phyloP scores from a whole-genome alignment of 2,329 filamentous ascomycete genomes.

The Claviceps purpurea region DNA sequence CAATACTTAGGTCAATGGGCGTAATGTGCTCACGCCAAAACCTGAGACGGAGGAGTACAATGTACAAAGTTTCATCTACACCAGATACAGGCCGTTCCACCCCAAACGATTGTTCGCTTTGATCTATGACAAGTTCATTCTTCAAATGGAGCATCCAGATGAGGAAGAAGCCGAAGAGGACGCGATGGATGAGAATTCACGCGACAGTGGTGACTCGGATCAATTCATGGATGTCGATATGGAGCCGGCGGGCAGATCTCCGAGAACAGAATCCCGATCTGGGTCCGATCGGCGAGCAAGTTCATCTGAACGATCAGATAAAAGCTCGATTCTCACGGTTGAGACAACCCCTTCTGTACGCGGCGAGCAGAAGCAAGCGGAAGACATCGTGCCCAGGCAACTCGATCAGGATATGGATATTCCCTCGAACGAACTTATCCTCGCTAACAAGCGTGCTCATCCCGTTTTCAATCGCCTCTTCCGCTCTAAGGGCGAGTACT shows the following conservation, averaged over 20 bases:
- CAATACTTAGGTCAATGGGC: conserved; percentile 25
- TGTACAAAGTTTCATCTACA: conserved; percentile 58
- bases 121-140: conserved; percentile 35
- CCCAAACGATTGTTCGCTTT: conserved; percentile 31
- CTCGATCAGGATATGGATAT: conserved; percentile 11
- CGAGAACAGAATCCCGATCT: background rate
- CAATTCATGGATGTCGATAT: conserved; percentile 11
- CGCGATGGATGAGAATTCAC: conserved; percentile 11
- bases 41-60: conserved; percentile 64
- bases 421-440: conserved; percentile 28
- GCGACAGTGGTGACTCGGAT: background rate
- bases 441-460: conserved; percentile 41
- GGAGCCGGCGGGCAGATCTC: conserved; percentile 5
- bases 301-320: conserved; percentile 10
- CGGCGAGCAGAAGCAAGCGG: background rate
- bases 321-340: conserved; percentile 12
- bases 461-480: conserved; percentile 41
- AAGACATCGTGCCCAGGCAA: background rate
- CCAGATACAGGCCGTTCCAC: conserved; percentile 41
- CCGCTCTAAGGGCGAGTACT: conserved; percentile 50
- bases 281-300: conserved; percentile 3
- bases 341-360: conserved; percentile 12
- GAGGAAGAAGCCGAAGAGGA: conserved; percentile 22
- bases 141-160: conserved; percentile 31
- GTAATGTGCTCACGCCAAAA: conserved; percentile 46